Evolutionary conservation across 305 asterid species (phyloP), one percentile per base, ranked within the genome.

Genomic region (Lippia alba): DNA sequence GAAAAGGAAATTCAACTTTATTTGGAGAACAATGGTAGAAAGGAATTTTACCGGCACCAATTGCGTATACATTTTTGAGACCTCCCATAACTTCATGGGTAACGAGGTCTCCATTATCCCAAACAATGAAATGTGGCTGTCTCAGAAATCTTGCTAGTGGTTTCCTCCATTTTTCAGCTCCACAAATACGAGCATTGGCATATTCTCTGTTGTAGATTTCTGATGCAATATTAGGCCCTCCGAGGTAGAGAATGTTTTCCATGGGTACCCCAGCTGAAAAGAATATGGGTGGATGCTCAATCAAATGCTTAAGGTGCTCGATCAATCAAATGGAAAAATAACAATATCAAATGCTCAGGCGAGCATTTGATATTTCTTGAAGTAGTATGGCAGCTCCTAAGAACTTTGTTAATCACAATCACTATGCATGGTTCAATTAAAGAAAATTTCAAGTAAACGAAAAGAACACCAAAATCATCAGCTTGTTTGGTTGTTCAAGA

Each of bases 1-100:
- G 49, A 58, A 14, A 57, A 67, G 1, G 53, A 62, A 53, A 7
- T 14, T 64, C 30, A 51, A 53, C 24, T 51, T 32, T 16, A 61
- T 17, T 65, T 44, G 17, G 44, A 61, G 18, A 40, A 45, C 8
- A 61, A 48, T 45, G 55, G 36, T 5, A 56, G 49, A 64, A 54
- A 64, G 64, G 58, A 60, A 64, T 53, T 75, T 66, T 79, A 89
- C 96, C 96, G 6, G 95, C 96, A 64, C 97, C 96, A 79, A 91
- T 89, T 57, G 97, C 96, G 20, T 91, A 87, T 20, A 89, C 96
- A 69, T 91, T 92, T 83, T 92, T 91, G 72, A 91, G 69, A 74
- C 97, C 97, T 57, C 97, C 97, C 96, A 90, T 92, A 60, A 92
- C 96, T 81, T 92, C 97, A 77, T 90, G 97, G 62, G 97, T 88